Evolutionary conservation across 805 yeast genomes (phyloP), one percentile per base, ranked within the genome.

Genomic region (Teunomyces aglyptinius): DNA sequence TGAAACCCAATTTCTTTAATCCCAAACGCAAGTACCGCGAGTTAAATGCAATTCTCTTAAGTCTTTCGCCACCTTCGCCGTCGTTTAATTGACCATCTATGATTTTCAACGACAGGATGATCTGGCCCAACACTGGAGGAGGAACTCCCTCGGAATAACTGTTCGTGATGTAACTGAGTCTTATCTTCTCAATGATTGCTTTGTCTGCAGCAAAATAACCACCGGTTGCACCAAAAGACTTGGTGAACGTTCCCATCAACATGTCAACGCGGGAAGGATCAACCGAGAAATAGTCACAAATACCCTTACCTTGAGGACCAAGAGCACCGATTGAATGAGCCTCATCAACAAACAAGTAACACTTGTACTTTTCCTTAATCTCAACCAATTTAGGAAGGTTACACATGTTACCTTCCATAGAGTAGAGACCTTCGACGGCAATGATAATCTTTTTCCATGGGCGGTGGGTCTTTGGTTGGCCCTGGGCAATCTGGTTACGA

Each of bases 321-420:
- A 94, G 78, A n/a, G 99, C 99, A 58, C 99, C 99, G 59, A 94
- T 86, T 4, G 98, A 92, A 67, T 94, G 99, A 10, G 99, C 99
- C 67, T 94, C 99, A 65, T 94, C 99, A 51, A 95, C 87, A 60
- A 87, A 94, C 44, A 94, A 70, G 61, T 88, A 89, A 61, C 92
- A 87, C 59, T 89, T 89, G 72, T 95, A 94, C 63, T 87, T 88
- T 32, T 86, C 78, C 58, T 86, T 84, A 51, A 91, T 72, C 56
- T 78, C 86, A 22, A 91, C 77, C 38, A 91, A 61, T 49, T 69
- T 75, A 4, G 97, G 96, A 56, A 91, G 75, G 61, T 91, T 83
- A 63, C 88, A 82, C 77, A 89, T 74, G 55, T 91, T 88, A 57
- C 98, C 98, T 67, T 87, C 96, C 96, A 87, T 87, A 12, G 95